Conservation (phyloP, 176 grass and related monocot species). For the Miscanthus lutarioriparius region DNA sequence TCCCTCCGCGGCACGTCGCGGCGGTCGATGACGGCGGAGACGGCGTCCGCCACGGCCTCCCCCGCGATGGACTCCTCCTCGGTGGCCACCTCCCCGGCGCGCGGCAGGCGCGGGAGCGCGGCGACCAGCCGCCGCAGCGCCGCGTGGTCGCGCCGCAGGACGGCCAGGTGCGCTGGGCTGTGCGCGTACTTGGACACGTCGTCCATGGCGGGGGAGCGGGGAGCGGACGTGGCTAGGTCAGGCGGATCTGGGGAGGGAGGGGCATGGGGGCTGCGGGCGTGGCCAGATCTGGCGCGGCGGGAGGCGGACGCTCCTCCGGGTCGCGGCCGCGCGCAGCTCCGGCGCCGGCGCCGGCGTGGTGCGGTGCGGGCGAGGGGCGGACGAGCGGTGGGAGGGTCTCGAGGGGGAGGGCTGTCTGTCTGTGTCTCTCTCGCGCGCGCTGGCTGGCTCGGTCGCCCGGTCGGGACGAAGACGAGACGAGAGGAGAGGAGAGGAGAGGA, state of each 20-base stretch:
- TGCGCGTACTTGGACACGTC: slow-evolving; percentile 73
- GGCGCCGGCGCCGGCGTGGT: slow-evolving; percentile 17
- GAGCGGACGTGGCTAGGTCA: slow-evolving; percentile 15
- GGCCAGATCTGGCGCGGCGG: slow-evolving; percentile 23
- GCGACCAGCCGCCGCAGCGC: slow-evolving; percentile 55
- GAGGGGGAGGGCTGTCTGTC: no score
- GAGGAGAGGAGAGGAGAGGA: no score
- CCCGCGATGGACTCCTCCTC: slow-evolving; percentile 71
- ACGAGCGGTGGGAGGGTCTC: neutral
- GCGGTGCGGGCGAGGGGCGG: neutral
- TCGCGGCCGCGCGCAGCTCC: neutral
- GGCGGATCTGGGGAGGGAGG: slow-evolving; percentile 42
- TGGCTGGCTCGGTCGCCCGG: neutral
- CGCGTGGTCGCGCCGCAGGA: slow-evolving; percentile 67
- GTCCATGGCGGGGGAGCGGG: slow-evolving; percentile 50
- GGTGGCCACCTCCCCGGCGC: slow-evolving; percentile 66
- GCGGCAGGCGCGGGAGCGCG: slow-evolving; percentile 53
- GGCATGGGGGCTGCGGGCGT: slow-evolving; percentile 23
- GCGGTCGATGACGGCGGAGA: slow-evolving; percentile 72
- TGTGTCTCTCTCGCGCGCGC: neutral
- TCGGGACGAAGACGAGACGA: neutral
- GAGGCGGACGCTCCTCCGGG: neutral
- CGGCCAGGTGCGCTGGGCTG: slow-evolving; percentile 80
- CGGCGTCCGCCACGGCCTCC: slow-evolving; percentile 65
- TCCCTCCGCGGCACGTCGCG: slow-evolving; percentile 85